phyloP scores from a whole-genome alignment of 225 moss, liverwort and hornwort genomes.

The Pseudisothecium myosuroides region DNA sequence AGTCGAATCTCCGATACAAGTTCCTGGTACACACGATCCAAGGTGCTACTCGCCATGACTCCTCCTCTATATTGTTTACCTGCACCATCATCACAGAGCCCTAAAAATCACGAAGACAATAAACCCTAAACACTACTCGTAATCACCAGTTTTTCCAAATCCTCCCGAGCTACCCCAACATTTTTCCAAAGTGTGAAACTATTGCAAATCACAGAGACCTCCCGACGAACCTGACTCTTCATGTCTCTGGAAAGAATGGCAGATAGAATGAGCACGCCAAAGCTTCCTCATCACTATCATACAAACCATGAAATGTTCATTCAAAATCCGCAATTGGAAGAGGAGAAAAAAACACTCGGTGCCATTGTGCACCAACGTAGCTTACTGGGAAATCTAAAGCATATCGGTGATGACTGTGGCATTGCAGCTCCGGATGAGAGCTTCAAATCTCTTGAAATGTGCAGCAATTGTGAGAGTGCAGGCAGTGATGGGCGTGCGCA shows the following conservation, averaged over 20 bases:
- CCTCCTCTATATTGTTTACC: background rate
- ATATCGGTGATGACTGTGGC: background rate
- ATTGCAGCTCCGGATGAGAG: background rate
- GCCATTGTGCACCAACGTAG: background rate
- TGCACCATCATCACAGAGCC: background rate
- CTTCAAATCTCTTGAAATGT: background rate
- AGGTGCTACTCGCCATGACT: conserved; percentile 7
- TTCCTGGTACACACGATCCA: conserved; percentile 38
- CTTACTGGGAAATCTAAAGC: background rate
- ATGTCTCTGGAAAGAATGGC: background rate
- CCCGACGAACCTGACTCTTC: background rate
- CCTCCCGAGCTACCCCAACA: background rate
- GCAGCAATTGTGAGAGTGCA: background rate
- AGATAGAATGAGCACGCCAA: background rate
- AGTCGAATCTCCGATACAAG: conserved; percentile 3
- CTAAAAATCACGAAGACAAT: background rate
- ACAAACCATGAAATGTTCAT: background rate
- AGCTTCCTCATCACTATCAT: background rate
- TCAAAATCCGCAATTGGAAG: background rate
- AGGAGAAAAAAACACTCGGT: background rate
- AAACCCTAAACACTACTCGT: background rate
- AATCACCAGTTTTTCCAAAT: background rate
- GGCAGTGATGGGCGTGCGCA: background rate
- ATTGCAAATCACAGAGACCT: background rate
- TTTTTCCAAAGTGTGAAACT: background rate